A percentile compares a stretch with the other conserved stretches of the same genome.
phyloP scores from a whole-genome alignment of 2,329 filamentous ascomycete genomes.

The Apiospora sp. region DNA sequence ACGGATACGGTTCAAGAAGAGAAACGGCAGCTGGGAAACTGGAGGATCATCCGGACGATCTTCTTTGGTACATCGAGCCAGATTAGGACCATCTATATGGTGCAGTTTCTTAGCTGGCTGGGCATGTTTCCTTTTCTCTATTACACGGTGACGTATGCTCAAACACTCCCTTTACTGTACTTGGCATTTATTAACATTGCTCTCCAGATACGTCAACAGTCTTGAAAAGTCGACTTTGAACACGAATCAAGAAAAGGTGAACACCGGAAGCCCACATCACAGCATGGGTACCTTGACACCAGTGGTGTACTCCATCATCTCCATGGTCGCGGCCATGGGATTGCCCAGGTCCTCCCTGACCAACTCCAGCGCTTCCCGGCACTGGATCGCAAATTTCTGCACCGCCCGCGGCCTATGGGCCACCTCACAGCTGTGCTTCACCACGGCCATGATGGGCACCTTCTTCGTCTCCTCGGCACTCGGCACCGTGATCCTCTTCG shows the following conservation, averaged over 20 bases:
- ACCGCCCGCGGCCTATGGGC: slow-evolving; percentile 4
- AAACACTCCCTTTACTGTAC: not conserved
- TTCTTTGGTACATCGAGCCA: not conserved
- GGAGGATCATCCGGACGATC: not conserved
- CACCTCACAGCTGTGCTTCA: slow-evolving; percentile 4
- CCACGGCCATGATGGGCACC: not conserved
- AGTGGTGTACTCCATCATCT: not conserved
- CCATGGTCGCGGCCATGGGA: not conserved
- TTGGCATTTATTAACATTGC: not conserved
- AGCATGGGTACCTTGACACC: not conserved
- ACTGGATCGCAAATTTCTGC: not conserved
- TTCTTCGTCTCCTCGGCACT: slow-evolving; percentile 5
- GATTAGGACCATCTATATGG: slow-evolving; percentile 1
- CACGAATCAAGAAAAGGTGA: not conserved
- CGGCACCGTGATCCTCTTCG: not conserved
- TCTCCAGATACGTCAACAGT: not conserved
- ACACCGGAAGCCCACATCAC: not conserved
- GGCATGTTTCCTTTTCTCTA: slow-evolving; percentile 18
- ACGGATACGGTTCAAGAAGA: not conserved
- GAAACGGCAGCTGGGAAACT: not conserved
- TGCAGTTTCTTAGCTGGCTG: slow-evolving; percentile 19
- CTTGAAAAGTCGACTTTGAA: not conserved
- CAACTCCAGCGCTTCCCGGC: not conserved
- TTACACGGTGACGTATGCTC: slow-evolving; percentile 20
- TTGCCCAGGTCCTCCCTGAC: not conserved